phyloP scores from a whole-genome alignment of 129 eudicot genomes.

The Helichrysum umbraculigerum region DNA sequence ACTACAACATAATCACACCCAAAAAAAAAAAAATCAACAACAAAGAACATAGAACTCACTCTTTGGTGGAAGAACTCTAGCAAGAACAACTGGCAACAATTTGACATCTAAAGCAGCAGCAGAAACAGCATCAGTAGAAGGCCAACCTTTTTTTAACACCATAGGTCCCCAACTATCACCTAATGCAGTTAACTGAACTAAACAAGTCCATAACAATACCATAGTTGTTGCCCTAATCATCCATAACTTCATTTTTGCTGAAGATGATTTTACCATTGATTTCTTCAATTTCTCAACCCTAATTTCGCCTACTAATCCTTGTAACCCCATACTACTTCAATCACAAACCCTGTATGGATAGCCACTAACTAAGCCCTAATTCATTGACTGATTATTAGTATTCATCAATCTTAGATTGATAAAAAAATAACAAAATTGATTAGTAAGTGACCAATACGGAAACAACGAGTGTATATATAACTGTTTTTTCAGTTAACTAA shows the following conservation, averaged over 20 bases:
- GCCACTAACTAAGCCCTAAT: neutral
- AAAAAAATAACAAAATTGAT: too few species aligned
- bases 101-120: constrained; percentile 45
- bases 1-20: constrained; percentile 18
- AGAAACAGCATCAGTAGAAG: constrained; percentile 55
- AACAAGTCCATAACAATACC: constrained; percentile 81
- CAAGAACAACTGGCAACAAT: constrained; percentile 41
- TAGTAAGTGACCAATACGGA: neutral
- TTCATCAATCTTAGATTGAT: neutral
- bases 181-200: constrained; percentile 74
- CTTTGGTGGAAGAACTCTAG: constrained; percentile 76
- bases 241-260: constrained; percentile 70
- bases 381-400: neutral
- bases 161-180: constrained; percentile 78
- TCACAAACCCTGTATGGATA: constrained; percentile 18
- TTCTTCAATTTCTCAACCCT: constrained; percentile 60
- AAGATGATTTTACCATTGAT: constrained; percentile 17
- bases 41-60: constrained; percentile 49
- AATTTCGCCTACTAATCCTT: constrained; percentile 49
- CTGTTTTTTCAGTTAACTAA: constrained; percentile 6
- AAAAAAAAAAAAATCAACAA: neutral
- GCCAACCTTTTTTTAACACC: constrained; percentile 84
- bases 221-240: constrained; percentile 69
- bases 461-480: neutral
- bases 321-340: constrained; percentile 53